Percentiles rank a stretch among this genome's conserved stretches.
These are phyloP conservation scores for Blastosporella zonata DNA, from an alignment of 1,284 basidiomycete species.

Conservation along the genomic window DNA sequence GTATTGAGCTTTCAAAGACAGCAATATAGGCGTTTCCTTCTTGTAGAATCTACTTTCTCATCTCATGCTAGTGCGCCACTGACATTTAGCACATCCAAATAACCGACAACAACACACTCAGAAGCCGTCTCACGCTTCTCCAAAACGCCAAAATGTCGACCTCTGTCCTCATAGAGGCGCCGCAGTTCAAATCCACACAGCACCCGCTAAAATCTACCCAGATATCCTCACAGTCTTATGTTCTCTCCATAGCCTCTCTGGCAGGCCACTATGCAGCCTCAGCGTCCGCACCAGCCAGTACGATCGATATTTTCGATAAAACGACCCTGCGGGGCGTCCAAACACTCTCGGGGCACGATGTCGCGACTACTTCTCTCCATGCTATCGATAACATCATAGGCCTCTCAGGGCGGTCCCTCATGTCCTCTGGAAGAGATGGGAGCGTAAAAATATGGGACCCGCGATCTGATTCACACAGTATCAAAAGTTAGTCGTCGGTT, in stretches of 20 bases:
- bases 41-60: background rate
- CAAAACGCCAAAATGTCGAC: slow-evolving; percentile 16
- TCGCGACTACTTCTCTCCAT: slow-evolving; percentile 49
- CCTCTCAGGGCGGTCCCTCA: slow-evolving; percentile 32
- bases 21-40: background rate
- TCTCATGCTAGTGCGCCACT: background rate
- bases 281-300: slow-evolving; percentile 24
- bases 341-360: slow-evolving; percentile 52
- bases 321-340: slow-evolving; percentile 43
- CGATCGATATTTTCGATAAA: slow-evolving; percentile 64
- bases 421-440: slow-evolving; percentile 66
- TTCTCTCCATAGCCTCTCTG: slow-evolving; percentile 51
- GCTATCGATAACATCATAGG: slow-evolving; percentile 32
- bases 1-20: background rate
- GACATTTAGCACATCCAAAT: background rate
- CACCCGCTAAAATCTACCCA: slow-evolving; percentile 33
- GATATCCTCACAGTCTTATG: slow-evolving; percentile 48
- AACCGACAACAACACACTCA: slow-evolving; percentile 4
- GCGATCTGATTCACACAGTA: slow-evolving; percentile 46
- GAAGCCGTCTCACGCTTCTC: background rate
- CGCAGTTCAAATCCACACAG: slow-evolving; percentile 25
- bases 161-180: slow-evolving; percentile 26
- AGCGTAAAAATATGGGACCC: slow-evolving; percentile 70
- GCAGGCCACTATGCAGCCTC: slow-evolving; percentile 52
- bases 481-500: slow-evolving; percentile 55